Evolutionary conservation across 2,329 filamentous ascomycete species (phyloP), one percentile per base, ranked within the genome.

Genomic region (Bipolaris sorokiniana): DNA sequence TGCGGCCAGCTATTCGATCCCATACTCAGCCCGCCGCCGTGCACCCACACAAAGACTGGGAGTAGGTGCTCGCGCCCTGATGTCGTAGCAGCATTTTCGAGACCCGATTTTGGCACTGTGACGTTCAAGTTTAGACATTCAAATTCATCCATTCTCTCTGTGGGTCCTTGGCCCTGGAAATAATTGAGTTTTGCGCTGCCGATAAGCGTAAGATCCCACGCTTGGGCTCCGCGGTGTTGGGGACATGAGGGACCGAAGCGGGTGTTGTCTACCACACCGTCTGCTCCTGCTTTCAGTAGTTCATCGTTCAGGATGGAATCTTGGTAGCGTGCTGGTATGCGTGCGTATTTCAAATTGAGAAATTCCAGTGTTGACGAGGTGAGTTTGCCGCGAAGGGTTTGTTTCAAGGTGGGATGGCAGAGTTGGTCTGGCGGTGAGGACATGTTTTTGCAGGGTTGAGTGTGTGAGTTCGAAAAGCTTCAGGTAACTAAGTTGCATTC

Each of bases 1-100:
- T 85, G 81, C 1, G 83, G 83, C 79, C 81, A 85, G 4, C 74
- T 81, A 38, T 80, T 83, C 2, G 79, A 79, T 7, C 83, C 83
- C 7, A 80, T 75, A 6, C 73, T 71, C 34, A 83, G 77, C 0
- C 79, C 83, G n/a, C 83, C 83, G 1, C 83, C 83, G 56, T 85
- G 82, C 3, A 85, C 77, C 65, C 82, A 84, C 1, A 81, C 75
- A 23, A 85, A 74, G 0, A 85, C 83, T 0, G 83, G 83, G 3
- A 84, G 70, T 26, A 23, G 34, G 40, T 28, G 26, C 26, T 10
- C 11, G 26, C 57, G 52, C 20, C 15, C n/a, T 18, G 15, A 18
- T 10, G 15, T 31, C 49, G 37, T 9, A 38, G 15, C 31, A 9
- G 18, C 13, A 13, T 31, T 31, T 16, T 16, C 15, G 10, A 46